Conservation (phyloP, 345 rosid genomes). For the Corchorus olitorius region DNA sequence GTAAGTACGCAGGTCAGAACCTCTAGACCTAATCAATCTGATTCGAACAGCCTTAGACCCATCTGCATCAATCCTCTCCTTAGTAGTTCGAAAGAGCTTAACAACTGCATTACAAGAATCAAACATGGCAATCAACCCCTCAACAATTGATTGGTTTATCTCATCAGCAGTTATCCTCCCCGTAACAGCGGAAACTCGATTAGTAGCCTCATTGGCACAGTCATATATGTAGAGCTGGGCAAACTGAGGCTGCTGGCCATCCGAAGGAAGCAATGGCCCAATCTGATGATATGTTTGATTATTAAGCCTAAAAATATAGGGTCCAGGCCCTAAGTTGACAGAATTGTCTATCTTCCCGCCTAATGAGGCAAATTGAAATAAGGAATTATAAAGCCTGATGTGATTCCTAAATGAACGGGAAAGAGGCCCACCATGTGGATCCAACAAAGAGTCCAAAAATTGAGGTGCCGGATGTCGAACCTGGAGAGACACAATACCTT, state of each 20-base stretch:
- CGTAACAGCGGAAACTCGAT: not conserved
- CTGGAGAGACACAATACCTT: not conserved
- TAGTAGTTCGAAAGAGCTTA: no score
- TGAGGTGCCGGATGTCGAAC: not conserved
- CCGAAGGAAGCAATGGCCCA: not conserved
- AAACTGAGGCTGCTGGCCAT: not conserved
- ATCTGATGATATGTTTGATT: not conserved
- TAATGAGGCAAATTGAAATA: not conserved
- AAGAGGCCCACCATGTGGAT: not conserved
- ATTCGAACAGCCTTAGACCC: not conserved
- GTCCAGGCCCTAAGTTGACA: not conserved
- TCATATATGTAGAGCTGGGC: not conserved
- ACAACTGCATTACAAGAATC: no score
- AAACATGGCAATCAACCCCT: no score
- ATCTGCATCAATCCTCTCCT: no score
- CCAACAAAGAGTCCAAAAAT: not conserved
- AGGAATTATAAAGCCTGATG: not conserved
- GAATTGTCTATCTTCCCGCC: not conserved
- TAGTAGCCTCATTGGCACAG: not conserved
- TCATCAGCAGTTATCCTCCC: not conserved
- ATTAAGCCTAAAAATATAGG: not conserved
- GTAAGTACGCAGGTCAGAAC: not conserved
- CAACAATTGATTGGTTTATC: not conserved
- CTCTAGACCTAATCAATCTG: not conserved
- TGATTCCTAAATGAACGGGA: not conserved